Evolutionary conservation across 495 filamentous ascomycete species (phyloP), one percentile per base, ranked within the genome.

Genomic region (Hypomontagnella submonticulosa): DNA sequence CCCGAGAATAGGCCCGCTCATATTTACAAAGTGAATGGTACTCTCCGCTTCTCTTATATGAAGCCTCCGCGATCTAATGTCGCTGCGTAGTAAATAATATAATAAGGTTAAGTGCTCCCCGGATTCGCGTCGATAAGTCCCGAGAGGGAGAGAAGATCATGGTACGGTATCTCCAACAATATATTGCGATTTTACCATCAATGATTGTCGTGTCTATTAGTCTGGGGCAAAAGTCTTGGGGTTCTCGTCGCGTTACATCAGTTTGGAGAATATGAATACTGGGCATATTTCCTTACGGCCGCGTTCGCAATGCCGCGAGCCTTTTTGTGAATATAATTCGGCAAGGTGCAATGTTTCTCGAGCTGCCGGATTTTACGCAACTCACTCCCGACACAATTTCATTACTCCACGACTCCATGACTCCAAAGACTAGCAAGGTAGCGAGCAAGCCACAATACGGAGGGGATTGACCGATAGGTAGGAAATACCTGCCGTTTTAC

Each of bases 141-240:
- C 66, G 66, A 55, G 57, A 47, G 13, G 5, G 16, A 48, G 13
- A 13, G 10, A 36, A 50, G 16, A 23, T 15, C 1, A 50, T 47
- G 49, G 20, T 44, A 38, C 27, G 40, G 16, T 33, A 15, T 52
- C 59, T 60, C 59, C 54, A 63, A 69, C 18, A 56, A 51, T 63
- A 69, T 34, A 63, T 63, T 63, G n/a, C 32, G 42, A 63, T 56
- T 47, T 52, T n/a, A n/a, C n/a, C n/a, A n/a, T n/a, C n/a, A n/a
- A 34, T 49, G 27, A 48, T 49, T 19, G 20, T 16, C 40, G 34
- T 46, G 20, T 20, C 47, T 58, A 20, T 44, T 48, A 44, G 20
- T 49, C 48, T 59, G 42, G 62, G 47, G 48, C 19, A 60, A n/a
- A n/a, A 54, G 30, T 47, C 42, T 63, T 59, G 34, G 42, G 42